A percentile compares a stretch with the other conserved stretches of the same genome.
These are phyloP conservation scores for Heimioporus sp. DNA, from an alignment of 768 basidiomycete genomes.

Conservation along the genomic window DNA sequence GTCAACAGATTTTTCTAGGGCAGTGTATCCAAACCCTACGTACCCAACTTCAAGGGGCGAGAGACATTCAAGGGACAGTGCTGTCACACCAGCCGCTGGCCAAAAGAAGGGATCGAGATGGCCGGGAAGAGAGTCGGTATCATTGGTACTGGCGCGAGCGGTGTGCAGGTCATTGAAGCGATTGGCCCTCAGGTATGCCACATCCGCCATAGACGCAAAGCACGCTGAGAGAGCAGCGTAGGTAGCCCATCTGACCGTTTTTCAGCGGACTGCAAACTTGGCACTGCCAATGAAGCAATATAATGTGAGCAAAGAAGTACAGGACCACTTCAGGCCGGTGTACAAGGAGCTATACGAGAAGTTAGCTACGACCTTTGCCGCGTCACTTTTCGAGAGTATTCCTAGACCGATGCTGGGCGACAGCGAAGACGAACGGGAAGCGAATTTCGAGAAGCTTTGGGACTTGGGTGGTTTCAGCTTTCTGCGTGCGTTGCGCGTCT, in stretches of 20 bases:
- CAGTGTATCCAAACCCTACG: constrained; percentile 4
- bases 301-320: background rate
- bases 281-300: constrained; percentile 11
- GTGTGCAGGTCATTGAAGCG: constrained; percentile 12
- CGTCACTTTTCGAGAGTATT: background rate
- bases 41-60: constrained; percentile 11
- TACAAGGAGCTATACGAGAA: constrained; percentile 9
- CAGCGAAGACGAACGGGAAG: constrained; percentile 8
- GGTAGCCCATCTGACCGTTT: constrained; percentile 13
- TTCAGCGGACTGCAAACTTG: constrained; percentile 15
- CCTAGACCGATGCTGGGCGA: background rate
- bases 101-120: constrained; percentile 7
- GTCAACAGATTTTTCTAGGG: background rate
- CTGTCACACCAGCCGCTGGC: constrained; percentile 11
- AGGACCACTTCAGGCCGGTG: constrained; percentile 12
- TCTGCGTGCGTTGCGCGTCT: background rate
- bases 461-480: constrained; percentile 8
- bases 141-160: constrained; percentile 14
- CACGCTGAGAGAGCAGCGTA: background rate
- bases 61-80: constrained; percentile 7
- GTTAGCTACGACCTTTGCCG: background rate
- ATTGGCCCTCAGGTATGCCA: constrained; percentile 11
- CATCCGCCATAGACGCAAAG: background rate
- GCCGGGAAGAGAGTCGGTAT: constrained; percentile 9
- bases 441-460: constrained; percentile 11